Base-by-base conservation (phyloP, 2,329 filamentous ascomycete genomes). In the Verticillium tricorpus region DNA sequence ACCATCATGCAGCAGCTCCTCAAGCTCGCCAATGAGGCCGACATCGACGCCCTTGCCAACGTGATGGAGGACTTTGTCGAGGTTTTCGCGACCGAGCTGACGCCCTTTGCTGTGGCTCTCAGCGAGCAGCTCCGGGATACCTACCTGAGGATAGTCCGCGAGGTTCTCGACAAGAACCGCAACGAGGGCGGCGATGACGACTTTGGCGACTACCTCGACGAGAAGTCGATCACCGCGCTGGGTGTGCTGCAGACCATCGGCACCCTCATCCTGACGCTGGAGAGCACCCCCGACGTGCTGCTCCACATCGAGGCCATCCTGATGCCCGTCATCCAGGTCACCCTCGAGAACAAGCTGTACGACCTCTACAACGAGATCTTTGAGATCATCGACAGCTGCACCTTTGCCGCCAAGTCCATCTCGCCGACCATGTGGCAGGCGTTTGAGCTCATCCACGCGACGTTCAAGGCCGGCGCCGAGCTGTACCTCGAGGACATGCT, bases 11-110 rank as follows among this genome's bases (percentile, higher is more conserved):
- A 98, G 78, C 94, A 99, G 77, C 84, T 99, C 15, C 83, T 99
- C 60, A 98, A 98, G 79, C 82, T 99, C 62, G 94, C 95, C 32
- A 99, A 99, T 72, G 95, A 99, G 77, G 95, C 96, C 62, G 95
- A 99, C 72, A 94, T 99, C 57, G 95, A 99, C 75, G 93, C 95
- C 5, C 82, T 99, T 50, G 94, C 95, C 25, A 98, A 98, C 71
- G 95, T 99, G 45, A 99, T 99, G 95, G 95, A 99, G 77, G 95
- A 99, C 72, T 99, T 99, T 72, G 95, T 99, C 56, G 95, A 99
- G 76, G 93, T 98, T 2, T 99, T 99, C 72, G 94, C 95, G n/a
- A 85, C 92, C 2, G 95, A 99, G 74, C 84, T 99, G 56, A 98
- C 95, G 6, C 95, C 95, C 3, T 99, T 99, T 70, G 95, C 95